Conservation (phyloP, 805 yeast species). For the Pichia cabralensis region DNA sequence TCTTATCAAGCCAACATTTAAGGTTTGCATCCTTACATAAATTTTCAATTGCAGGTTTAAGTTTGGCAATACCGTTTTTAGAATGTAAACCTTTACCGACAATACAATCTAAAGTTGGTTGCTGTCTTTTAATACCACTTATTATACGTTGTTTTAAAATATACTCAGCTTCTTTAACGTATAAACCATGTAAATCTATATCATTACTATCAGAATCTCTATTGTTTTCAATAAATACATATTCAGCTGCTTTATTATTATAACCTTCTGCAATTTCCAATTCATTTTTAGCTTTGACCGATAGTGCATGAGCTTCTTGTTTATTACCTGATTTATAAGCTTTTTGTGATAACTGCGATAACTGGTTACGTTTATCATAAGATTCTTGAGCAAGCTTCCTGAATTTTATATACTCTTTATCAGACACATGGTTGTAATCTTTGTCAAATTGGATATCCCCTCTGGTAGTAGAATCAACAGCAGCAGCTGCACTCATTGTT, state of each 20-base stretch:
- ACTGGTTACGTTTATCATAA: constrained; percentile 41
- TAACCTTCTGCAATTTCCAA: constrained; percentile 51
- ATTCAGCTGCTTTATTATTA: constrained; percentile 80
- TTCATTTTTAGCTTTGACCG: constrained; percentile 57
- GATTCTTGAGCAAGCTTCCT: constrained; percentile 64
- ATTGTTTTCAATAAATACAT: constrained; percentile 80
- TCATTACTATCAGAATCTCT: constrained; percentile 79
- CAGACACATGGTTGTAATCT: constrained; percentile 70
- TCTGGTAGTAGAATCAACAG: constrained; percentile 13
- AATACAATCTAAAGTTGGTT: constrained; percentile 62
- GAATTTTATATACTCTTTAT: constrained; percentile 49
- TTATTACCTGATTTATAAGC: constrained; percentile 75
- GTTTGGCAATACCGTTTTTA: constrained; percentile 67
- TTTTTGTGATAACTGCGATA: constrained; percentile 58
- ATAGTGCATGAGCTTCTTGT: constrained; percentile 58
- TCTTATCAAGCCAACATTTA: constrained; percentile 49
- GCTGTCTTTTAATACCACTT: constrained; percentile 51
- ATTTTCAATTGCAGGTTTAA: constrained; percentile 81
- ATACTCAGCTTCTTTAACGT: constrained; percentile 78
- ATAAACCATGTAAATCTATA: constrained; percentile 88
- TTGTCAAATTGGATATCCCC: constrained; percentile 18
- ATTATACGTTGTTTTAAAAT: constrained; percentile 63
- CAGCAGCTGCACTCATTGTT: constrained; percentile 18
- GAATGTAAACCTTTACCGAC: constrained; percentile 94
- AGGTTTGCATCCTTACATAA: constrained; percentile 61